Base-by-base conservation (phyloP, 768 basidiomycete species). In the Lenzites betulinus region DNA sequence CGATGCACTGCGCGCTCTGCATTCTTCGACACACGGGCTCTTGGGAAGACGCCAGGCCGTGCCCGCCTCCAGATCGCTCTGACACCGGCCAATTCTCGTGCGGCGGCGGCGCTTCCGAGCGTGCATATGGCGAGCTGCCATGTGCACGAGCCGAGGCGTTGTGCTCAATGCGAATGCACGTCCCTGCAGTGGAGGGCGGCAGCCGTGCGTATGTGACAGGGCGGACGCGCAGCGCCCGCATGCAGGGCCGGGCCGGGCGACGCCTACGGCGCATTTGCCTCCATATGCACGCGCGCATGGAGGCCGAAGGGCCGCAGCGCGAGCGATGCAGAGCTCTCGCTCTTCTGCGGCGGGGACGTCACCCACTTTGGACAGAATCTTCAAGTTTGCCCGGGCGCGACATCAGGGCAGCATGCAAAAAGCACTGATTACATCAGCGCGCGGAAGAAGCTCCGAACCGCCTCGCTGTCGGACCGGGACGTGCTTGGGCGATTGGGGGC, bases 391-490 rank as follows among this genome's bases (percentile, higher is more conserved):
- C n/a, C n/a, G n/a, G n/a, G n/a, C n/a, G n/a, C n/a, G n/a, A n/a
- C n/a, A n/a, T n/a, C n/a, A n/a, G n/a, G n/a, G n/a, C n/a, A n/a
- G n/a, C n/a, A n/a, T 41, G 41, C 44, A 25, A 6, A 51, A 38
- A 43, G 42, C 42, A 8, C 11, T 16, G 44, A 30, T 49, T 59
- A 53, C 43, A 59, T 53, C 58, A 59, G 51, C 51, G 25, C 33
- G 36, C 36, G 52, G 28, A 43, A 41, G 47, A 54, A 50, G 59
- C 47, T 53, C 15, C 6, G 58, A 23, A 48, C 39, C 39, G 53
- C 59, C 53, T 50, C 41, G 39, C 47, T 50, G 48, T 60, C 59
- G 18, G 47, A 44, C 53, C 59, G 47, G 59, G 53, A 54, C 47
- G 41, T 54, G 38, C 9, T 43, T 36, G 51, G 38, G 36, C 52